Evolutionary conservation across 805 yeast genomes (phyloP), one percentile per base, ranked within the genome.

Genomic region (Candida arabinofermentans): DNA sequence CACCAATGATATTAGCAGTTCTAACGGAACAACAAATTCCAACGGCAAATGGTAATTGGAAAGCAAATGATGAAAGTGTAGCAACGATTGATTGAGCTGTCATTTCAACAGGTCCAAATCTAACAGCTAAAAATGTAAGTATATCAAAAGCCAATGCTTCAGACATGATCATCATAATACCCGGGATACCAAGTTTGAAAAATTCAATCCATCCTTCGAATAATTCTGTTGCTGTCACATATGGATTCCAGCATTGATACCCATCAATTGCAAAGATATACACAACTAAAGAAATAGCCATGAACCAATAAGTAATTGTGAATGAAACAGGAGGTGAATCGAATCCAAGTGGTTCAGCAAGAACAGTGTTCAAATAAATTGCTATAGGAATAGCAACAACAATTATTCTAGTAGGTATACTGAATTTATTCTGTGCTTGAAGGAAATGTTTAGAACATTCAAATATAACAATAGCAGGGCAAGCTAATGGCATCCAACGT

Each of bases 381-480:
- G 83, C 79, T 45, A 83, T 56, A 4, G 90, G 89, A 3, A 87
- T 83, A 49, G 86, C 81, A 21, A 82, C 51, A n/a, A 75, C 55
- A 22, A 82, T 67, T 18, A 82, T 81, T 49, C 79, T 75, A 0
- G 90, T 83, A 6, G 87, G 82, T 2, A 88, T 86, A 54, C 81
- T 83, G 61, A 83, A 84, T 23, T 82, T 75, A 39, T 84, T 84
- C 65, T 84, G 91, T 39, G 86, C 76, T 59, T 84, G 91, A 48
- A 84, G 66, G 53, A 71, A 84, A 58, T 85, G 77, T 58, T 84
- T 83, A 34, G 82, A 79, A 55, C 81, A 79, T 61, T 84, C 93
- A 49, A 75, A 77, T 3, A 83, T 51, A 14, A 80, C 77, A 55
- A 75, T 78, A 0, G 86, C 87, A 1, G 90, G 90, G 2, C 80